Base-by-base conservation (phyloP, 495 filamentous ascomycete genomes). In the Acidomyces sp. region DNA sequence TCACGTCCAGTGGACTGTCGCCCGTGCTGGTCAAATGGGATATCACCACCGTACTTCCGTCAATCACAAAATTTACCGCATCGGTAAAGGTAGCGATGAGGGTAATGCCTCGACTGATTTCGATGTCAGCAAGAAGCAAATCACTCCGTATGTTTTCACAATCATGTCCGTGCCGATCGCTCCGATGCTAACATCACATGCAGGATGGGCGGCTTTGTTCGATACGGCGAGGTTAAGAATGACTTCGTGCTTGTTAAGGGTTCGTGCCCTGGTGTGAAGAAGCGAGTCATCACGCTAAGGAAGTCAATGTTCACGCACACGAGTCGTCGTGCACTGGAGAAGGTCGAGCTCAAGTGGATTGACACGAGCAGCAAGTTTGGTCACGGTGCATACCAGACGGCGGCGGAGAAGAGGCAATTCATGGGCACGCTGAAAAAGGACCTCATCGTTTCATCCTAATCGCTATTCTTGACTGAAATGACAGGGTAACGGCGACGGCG, bases 1-100 rank as follows among this genome's bases (percentile, higher is more conserved):
- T 67, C 92, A 99, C 83, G 92, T 99, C 72, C 92, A 99, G 77
- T 99, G 92, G 92, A 96, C 92, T 67, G 92, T 99, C 71, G 92
- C 90, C 63, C 92, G 92, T 80, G 92, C 92, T 55, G 92, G 92
- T 92, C 92, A 99, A 73, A 77, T 79, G 68, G 92, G 92, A 75
- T 99, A 99, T 77, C 92, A 99, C 66, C 92, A 99, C 70, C 88
- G 92, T 80, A 96, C 92, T 57, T 96, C 92, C 41, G 83, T 86
- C 72, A 99, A 99, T 80, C 92, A 96, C 82, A 99, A 99, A 79
- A 66, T 99, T 64, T 99, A 95, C 80, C 85, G 92, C 53, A 82
- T 99, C 56, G 92, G 90, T 62, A 86, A 85, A 75, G 90, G 72
- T 54, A 69, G 71, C 52, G 81, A 90, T 54, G 82, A 81, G 55